These are phyloP conservation scores for Fusarium protoensiforme DNA, from an alignment of 2,329 filamentous ascomycete species.

Conservation along the genomic window DNA sequence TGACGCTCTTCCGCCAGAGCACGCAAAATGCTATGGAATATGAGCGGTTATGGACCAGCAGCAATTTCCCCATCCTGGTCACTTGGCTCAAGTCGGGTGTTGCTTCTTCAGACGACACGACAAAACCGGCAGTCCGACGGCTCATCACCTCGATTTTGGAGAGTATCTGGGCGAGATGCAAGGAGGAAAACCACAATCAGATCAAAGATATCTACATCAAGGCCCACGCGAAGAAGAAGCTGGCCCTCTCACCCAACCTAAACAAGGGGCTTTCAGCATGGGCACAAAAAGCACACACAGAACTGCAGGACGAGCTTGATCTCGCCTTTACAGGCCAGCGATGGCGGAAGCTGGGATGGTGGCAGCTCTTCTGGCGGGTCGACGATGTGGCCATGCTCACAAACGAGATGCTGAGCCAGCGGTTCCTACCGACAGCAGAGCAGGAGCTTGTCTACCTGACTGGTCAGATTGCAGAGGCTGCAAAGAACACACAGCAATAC, in stretches of 20 bases:
- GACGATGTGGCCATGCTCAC: conserved; percentile 91
- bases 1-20: conserved; percentile 75
- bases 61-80: conserved; percentile 72
- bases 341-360: conserved; percentile 89
- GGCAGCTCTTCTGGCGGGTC: conserved; percentile 94
- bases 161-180: conserved; percentile 62
- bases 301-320: conserved; percentile 84
- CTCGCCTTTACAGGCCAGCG: conserved; percentile 78
- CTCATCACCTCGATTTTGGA: conserved; percentile 76
- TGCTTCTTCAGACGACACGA: conserved; percentile 53
- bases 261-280: conserved; percentile 72
- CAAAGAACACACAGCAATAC: conserved; percentile 45
- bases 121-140: conserved; percentile 74
- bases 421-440: conserved; percentile 83
- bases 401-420: conserved; percentile 78
- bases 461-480: conserved; percentile 73
- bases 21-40: conserved; percentile 77
- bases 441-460: conserved; percentile 84
- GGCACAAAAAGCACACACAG: conserved; percentile 83
- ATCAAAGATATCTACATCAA: conserved; percentile 49
- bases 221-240: conserved; percentile 24
- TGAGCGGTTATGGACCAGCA: conserved; percentile 78
- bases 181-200: conserved; percentile 55
- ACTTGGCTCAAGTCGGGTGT: conserved; percentile 72
- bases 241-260: conserved; percentile 59